Evolutionary conservation across 1,139 yeast genomes (phyloP).

Genomic region (Pneumocystis jirovecii): DNA sequence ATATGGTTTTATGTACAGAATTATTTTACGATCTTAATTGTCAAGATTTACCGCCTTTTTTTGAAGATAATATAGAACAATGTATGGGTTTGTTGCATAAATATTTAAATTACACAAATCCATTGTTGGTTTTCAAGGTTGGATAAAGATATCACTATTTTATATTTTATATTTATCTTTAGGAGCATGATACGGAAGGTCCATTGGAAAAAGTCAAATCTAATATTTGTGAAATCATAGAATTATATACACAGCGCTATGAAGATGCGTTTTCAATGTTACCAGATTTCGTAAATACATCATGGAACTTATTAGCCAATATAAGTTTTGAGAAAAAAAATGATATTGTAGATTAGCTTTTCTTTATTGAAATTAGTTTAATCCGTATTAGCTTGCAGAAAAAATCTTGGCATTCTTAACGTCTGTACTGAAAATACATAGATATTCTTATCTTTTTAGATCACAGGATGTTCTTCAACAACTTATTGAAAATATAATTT

Average conservation of each 20-base stretch:
- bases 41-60: conserved; percentile 95
- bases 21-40: conserved; percentile 87
- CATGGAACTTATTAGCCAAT: conserved; percentile 63
- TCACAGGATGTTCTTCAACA: conserved; percentile 56
- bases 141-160: background rate
- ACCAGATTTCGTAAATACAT: conserved; percentile 61
- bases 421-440: conserved; percentile 58
- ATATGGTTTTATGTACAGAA: conserved; percentile 55
- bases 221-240: conserved; percentile 69
- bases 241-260: conserved; percentile 76
- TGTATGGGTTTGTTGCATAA: conserved; percentile 76
- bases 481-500: conserved; percentile 64
- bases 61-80: conserved; percentile 69
- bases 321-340: conserved; percentile 59
- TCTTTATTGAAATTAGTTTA: background rate
- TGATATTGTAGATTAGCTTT: conserved; percentile 34
- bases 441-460: conserved; percentile 47
- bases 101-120: conserved; percentile 49
- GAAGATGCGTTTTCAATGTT: conserved; percentile 77
- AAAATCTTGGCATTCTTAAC: conserved; percentile 70
- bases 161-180: background rate
- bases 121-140: conserved; percentile 32
- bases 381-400: conserved; percentile 38
- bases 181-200: conserved; percentile 57
- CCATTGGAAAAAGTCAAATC: conserved; percentile 62